Base-by-base conservation (phyloP, 495 filamentous ascomycete genomes). In the Aspergillus leporis region DNA sequence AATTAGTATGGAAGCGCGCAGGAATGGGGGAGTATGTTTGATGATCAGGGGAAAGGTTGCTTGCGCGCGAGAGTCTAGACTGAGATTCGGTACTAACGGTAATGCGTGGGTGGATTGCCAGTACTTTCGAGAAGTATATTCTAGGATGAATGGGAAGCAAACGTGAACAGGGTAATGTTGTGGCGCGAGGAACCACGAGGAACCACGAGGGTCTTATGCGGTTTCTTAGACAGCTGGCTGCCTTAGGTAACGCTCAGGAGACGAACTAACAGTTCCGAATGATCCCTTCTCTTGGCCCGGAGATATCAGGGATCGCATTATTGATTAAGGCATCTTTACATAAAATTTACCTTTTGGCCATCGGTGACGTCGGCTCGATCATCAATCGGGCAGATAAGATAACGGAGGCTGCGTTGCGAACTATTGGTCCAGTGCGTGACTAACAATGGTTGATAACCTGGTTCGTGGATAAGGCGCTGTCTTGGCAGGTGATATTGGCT, bases 371-470 rank as follows among this genome's bases (percentile, higher is more conserved):
- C 41, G 53, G 12, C 22, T 16, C 16, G n/a, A 12, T 25, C 21
- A 21, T 18, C 25, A 28, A 28, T 28, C 25, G 25, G 25, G 25
- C 6, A 50, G 56, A 58, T 58, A 58, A 58, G 56, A 58, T 52
- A 52, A 58, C 32, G 48, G 21, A 10, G 3, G 8, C 19, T 23
- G 14, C 10, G 36, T 23, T 51, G 23, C 43, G 36, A 58, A n/a
- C 38, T 3, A 41, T 57, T 57, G 55, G 55, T 38, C 31, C 40
- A n/a, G 47, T 22, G 2, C 31, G 7, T 48, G 54, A 56, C 32
- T 40, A 56, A 47, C 40, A 18, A 12, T 22, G 34, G 18, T 54
- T 47, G 52, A 41, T 41, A 43, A 43, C 30, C 34, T 19, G n/a
- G 30, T 14, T 8, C 8, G 40, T 7, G 8, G 40, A 43, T 43